These are phyloP conservation scores for Phytophthora pluvialis DNA, from an alignment of 352 stramenopile species.

Conservation along the genomic window DNA sequence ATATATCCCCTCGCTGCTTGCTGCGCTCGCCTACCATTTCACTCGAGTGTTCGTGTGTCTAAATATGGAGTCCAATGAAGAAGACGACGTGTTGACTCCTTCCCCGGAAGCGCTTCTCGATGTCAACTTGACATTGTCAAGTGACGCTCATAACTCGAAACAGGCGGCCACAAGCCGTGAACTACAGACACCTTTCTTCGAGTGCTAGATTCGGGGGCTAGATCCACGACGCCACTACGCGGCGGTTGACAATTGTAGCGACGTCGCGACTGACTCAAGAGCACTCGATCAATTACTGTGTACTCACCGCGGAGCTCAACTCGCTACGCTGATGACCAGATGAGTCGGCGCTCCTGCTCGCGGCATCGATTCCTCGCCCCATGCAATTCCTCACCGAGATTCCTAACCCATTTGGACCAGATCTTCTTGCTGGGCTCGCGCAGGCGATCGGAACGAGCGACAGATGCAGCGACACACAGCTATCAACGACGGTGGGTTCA, in stretches of 20 bases:
- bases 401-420: constrained; percentile 11
- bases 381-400: constrained; percentile 18
- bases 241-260: constrained; percentile 29
- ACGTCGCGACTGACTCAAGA: constrained; percentile 27
- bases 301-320: constrained; percentile 7
- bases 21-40: too few species aligned
- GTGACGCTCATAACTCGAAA: background rate
- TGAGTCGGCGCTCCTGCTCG: constrained; percentile 19
- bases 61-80: too few species aligned
- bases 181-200: too few species aligned
- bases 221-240: background rate
- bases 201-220: background rate
- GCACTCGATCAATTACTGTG: constrained; percentile 7
- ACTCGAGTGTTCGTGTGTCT: too few species aligned
- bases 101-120: background rate
- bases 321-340: constrained; percentile 12
- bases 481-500: background rate
- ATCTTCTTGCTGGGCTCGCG: background rate
- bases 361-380: constrained; percentile 1
- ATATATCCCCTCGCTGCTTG: too few species aligned
- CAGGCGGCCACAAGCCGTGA: too few species aligned
- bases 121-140: too few species aligned
- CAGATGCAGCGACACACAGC: background rate
- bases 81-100: background rate
- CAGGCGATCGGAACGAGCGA: background rate